Evolutionary conservation across 169 alveolate species (phyloP).

Genomic region (Plasmodium chabaudi): DNA sequence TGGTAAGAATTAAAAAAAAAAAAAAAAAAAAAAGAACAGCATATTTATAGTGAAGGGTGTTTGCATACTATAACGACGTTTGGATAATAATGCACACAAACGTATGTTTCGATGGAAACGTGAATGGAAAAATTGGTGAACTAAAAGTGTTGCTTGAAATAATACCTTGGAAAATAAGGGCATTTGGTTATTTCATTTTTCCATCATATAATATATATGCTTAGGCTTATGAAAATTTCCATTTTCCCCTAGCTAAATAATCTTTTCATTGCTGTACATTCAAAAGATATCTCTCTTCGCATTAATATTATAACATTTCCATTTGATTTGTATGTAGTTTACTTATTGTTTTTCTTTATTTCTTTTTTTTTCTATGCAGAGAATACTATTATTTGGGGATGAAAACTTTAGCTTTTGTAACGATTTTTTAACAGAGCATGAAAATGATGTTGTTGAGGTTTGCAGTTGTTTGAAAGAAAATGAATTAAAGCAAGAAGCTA

Average conservation of each 20-base stretch:
- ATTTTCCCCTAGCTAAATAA: too few relatives aligned
- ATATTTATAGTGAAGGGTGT: too few relatives aligned
- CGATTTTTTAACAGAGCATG: conserved; percentile 67
- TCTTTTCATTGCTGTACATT: too few relatives aligned
- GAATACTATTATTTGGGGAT: conserved; percentile 67
- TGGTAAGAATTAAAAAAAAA: background rate
- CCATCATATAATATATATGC: too few relatives aligned
- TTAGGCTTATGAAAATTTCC: too few relatives aligned
- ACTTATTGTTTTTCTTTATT: background rate
- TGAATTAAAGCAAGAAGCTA: conserved; percentile 74
- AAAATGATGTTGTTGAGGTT: conserved; percentile 66
- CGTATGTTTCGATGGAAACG: background rate
- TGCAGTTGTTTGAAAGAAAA: conserved; percentile 77
- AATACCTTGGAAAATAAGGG: too few relatives aligned
- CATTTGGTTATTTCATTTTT: too few relatives aligned
- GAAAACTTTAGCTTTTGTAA: conserved; percentile 74
- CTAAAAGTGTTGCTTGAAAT: too few relatives aligned
- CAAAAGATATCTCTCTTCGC: too few relatives aligned
- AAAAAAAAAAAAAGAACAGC: background rate
- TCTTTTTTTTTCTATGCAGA: conserved; percentile 26
- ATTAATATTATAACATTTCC: too few relatives aligned
- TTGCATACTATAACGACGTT: background rate
- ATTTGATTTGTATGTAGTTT: too few relatives aligned
- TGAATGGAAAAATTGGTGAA: too few relatives aligned
- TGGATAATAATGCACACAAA: background rate